Evolutionary conservation across 495 filamentous ascomycete genomes (phyloP), one percentile per base, ranked within the genome.

Genomic region (Penicillium coprophilum): DNA sequence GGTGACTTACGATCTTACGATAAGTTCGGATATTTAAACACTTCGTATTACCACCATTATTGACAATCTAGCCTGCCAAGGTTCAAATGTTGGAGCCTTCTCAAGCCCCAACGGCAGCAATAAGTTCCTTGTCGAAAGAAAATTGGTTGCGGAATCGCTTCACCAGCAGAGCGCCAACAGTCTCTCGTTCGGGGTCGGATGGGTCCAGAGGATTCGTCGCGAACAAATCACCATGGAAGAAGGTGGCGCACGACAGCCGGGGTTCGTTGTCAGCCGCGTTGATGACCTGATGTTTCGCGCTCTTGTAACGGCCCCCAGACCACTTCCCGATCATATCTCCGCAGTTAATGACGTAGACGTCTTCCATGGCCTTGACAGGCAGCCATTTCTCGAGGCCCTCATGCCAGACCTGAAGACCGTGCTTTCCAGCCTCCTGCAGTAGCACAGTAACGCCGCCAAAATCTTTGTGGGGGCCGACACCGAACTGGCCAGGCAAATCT

Each of bases 401-500:
- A 53, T 74, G 54, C 65, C 63, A 75, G 12, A 80, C 74, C 58
- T 80, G 66, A 12, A 80, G 64, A 4, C 77, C 77, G 27, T 73
- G 57, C 13, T 64, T 70, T 27, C 66, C 70, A 27, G 70, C 56
- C 58, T 79, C 55, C 62, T 80, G 77, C 2, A 79, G 60, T 6
- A 80, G 64, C 11, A 77, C 56, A 6, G 77, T 71, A 46, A 79
- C 55, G 53, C 65, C 66, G 27, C 78, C 74, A 36, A 77, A 72
- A 59, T 75, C 72, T 9, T 65, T 73, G 47, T 75, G 70, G 10
- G 62, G 58, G 8, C 69, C 72, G 30, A 58, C 49, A 2, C 76
- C 77, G 31, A 76, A 73, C 43, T 75, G 72, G n/a, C 69, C 55
- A 15, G 59, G 51, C 20, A 69, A 59, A 4, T 57, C 64, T 5